Percentiles rank a stretch among this genome's conserved stretches.
phyloP scores from a whole-genome alignment of 805 yeast species.

The Candida taoyuanica region DNA sequence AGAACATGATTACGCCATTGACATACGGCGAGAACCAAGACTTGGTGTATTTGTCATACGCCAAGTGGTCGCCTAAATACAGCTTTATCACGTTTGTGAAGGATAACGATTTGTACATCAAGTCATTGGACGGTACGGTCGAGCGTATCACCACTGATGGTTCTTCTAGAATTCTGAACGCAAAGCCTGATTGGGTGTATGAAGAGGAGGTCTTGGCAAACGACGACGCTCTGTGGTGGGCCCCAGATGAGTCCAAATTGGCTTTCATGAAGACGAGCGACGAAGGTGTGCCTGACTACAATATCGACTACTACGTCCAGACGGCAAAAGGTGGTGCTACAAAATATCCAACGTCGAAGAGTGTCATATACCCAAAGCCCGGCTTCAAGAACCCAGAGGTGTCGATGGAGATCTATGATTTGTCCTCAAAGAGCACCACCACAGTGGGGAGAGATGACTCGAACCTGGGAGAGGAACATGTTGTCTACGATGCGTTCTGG shows the following conservation, averaged over 20 bases:
- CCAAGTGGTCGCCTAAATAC: constrained; percentile 75
- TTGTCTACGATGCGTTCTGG: constrained; percentile 68
- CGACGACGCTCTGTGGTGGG: constrained; percentile 82
- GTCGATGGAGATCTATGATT: constrained; percentile 42
- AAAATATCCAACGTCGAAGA: constrained; percentile 54
- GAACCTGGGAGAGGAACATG: constrained; percentile 37
- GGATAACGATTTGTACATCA: constrained; percentile 61
- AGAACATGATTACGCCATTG: constrained; percentile 26
- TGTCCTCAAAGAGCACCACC: constrained; percentile 30
- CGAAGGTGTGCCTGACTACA: constrained; percentile 61
- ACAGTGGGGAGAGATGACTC: constrained; percentile 25
- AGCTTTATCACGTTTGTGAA: constrained; percentile 56
- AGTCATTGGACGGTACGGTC: constrained; percentile 29
- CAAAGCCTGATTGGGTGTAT: constrained; percentile 91
- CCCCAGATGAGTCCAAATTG: constrained; percentile 62
- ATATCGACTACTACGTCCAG: constrained; percentile 70
- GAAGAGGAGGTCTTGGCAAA: constrained; percentile 81
- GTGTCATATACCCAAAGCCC: constrained; percentile 77
- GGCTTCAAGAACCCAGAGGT: constrained; percentile 74
- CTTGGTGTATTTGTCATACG: constrained; percentile 36
- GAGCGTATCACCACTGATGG: constrained; percentile 62
- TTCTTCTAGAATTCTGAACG: constrained; percentile 62
- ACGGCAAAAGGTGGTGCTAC: constrained; percentile 34
- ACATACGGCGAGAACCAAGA: constrained; percentile 24
- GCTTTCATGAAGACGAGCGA: constrained; percentile 68